Base-by-base conservation (phyloP, 805 yeast species). In the Nakazawaea molendinolei region DNA sequence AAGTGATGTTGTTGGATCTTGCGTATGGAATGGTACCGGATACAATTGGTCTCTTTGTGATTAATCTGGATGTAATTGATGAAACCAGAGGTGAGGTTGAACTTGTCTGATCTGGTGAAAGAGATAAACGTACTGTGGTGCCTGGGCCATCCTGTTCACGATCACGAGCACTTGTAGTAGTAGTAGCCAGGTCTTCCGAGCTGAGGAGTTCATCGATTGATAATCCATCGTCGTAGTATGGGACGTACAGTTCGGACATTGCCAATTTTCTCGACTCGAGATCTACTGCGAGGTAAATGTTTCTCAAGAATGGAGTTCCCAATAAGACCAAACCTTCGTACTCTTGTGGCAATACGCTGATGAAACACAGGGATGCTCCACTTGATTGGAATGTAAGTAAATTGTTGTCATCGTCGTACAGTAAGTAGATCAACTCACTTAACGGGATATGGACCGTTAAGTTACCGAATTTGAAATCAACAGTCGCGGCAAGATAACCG, bases 251-350 rank as follows among this genome's bases (percentile, higher is more conserved):
- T 31, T 67, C 67, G 1, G 76, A 84, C 33, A 82, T 33, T 1
- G 81, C 92, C 19, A 81, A 50, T 16, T 59, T 58, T 18, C 61
- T 52, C 14, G 72, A 73, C 12, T 69, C 86, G 43, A 74, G 65
- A 52, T 82, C 86, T 25, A 79, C 77, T 0, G 79, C 89, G 25
- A 81, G 40, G 49, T 73, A 80, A 6, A 69, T 55, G 31, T 65
- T 60, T 34, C 61, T 61, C 31, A 82, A 43, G 45, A 81, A 74
- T 4, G 82, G 66, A 5, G 73, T 57, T 3, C 90, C 92, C 27
- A 83, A 52, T 2, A 72, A 48, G 8, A 71, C 64, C 48, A 59
- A 74, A 1, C 86, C 84, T 4, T 61, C 43, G 8, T 46, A 40
- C 3, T 60, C 49, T 32, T 67, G 64, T 1, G 86, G 81, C 17